Evolutionary conservation across 2,329 filamentous ascomycete species (phyloP).

Genomic region (Botrytis porri): DNA sequence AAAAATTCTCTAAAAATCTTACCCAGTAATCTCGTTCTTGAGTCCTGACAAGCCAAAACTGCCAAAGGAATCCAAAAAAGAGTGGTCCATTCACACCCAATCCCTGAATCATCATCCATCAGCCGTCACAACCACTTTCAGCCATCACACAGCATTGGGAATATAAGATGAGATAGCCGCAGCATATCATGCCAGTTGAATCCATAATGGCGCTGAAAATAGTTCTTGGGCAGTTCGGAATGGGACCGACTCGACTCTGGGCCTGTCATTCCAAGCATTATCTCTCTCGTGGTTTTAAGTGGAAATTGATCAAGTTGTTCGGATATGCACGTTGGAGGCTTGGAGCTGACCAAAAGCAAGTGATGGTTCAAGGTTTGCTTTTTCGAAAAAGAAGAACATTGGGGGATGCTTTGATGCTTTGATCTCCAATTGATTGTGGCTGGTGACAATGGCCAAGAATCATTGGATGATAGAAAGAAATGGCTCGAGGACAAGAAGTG

Average conservation of each 20-base stretch:
- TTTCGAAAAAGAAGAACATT: not conserved
- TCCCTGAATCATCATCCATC: not conserved
- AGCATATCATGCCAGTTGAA: not conserved
- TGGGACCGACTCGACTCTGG: constrained; percentile 5
- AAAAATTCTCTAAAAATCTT: too few relatives aligned
- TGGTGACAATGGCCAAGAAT: not conserved
- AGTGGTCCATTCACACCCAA: not conserved
- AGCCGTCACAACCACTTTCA: not conserved
- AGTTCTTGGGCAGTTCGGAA: not conserved
- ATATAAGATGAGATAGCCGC: constrained; percentile 5
- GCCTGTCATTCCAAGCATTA: constrained; percentile 15
- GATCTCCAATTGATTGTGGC: not conserved
- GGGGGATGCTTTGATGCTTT: not conserved
- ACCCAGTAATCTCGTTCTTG: not conserved
- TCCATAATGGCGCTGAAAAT: not conserved
- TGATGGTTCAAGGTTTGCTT: not conserved
- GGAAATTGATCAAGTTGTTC: not conserved
- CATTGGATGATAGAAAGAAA: not conserved
- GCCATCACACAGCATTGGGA: not conserved
- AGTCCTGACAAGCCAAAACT: not conserved
- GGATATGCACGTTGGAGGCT: not conserved
- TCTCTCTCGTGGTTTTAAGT: not conserved
- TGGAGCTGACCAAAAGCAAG: not conserved
- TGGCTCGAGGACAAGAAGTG: not conserved
- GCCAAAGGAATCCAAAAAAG: not conserved